phyloP scores from a whole-genome alignment of 768 basidiomycete genomes.

The Coprinellus aureogranulatus region DNA sequence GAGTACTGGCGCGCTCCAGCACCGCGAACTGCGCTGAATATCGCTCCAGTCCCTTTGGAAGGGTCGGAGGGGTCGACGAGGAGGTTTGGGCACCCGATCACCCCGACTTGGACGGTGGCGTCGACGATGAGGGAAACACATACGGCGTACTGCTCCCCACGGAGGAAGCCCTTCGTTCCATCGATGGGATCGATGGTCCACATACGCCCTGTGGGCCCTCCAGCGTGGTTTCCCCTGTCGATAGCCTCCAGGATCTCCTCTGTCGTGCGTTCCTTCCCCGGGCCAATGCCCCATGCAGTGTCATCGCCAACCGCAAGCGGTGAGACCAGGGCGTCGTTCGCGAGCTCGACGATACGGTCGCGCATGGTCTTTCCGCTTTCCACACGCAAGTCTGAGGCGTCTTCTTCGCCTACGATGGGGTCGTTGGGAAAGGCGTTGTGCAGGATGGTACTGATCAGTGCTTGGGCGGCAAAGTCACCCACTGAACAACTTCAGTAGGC shows the following conservation, averaged over 20 bases:
- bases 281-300: slow-evolving; percentile 71
- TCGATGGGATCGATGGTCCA: slow-evolving; percentile 92
- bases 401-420: slow-evolving; percentile 93
- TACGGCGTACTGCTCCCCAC: slow-evolving; percentile 91
- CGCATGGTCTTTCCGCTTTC: slow-evolving; percentile 44
- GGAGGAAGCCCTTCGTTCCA: slow-evolving; percentile 90
- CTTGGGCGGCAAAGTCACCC: slow-evolving; percentile 92
- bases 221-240: slow-evolving; percentile 74
- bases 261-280: slow-evolving; percentile 47
- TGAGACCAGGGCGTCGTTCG: slow-evolving; percentile 70
- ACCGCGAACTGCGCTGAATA: slow-evolving; percentile 86
- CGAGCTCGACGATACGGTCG: slow-evolving; percentile 73
- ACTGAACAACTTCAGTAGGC: slow-evolving; percentile 44
- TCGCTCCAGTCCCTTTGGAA: slow-evolving; percentile 65
- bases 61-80: slow-evolving; percentile 53
- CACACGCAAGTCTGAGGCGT: slow-evolving; percentile 72
- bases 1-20: slow-evolving; percentile 76
- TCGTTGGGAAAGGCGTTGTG: slow-evolving; percentile 76
- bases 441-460: slow-evolving; percentile 83
- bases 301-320: slow-evolving; percentile 57
- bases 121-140: slow-evolving; percentile 84
- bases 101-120: slow-evolving; percentile 73
- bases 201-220: slow-evolving; percentile 77
- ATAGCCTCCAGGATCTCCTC: slow-evolving; percentile 78
- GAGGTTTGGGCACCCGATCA: slow-evolving; percentile 93